These are phyloP conservation scores for Uronychia binucleata DNA, from an alignment of 73 alveolate genomes.

Conservation along the genomic window DNA sequence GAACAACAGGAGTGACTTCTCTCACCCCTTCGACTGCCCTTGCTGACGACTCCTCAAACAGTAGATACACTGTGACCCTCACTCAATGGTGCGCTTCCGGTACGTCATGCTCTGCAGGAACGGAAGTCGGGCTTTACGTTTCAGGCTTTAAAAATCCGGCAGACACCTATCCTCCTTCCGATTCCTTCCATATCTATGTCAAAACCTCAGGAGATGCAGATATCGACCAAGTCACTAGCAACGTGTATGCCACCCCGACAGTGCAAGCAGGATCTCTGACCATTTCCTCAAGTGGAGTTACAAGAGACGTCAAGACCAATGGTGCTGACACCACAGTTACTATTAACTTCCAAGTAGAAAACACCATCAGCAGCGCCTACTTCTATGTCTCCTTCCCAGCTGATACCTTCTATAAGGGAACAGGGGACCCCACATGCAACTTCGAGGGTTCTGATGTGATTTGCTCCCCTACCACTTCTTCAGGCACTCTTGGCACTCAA, in stretches of 20 bases:
- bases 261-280: conserved; percentile 54
- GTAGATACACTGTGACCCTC: conserved; percentile 25
- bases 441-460: conserved; percentile 19
- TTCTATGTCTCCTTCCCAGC: conserved; percentile 43
- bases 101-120: conserved; percentile 35
- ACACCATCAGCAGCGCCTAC: conserved; percentile 32
- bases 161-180: conserved; percentile 33
- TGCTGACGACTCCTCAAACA: conserved; percentile 13
- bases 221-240: conserved; percentile 43
- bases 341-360: conserved; percentile 18
- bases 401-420: conserved; percentile 38
- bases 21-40: conserved; percentile 21
- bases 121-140: conserved; percentile 15
- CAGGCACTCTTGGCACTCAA: conserved; percentile 25
- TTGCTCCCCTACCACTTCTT: conserved; percentile 26
- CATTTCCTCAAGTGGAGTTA: conserved; percentile 8
- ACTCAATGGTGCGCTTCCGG: conserved; percentile 62
- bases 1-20: conserved; percentile 24
- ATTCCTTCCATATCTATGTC: conserved; percentile 34
- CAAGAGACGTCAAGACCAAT: conserved; percentile 19
- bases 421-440: conserved; percentile 31
- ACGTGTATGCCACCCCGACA: conserved; percentile 44
- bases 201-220: conserved; percentile 22
- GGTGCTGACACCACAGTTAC: conserved; percentile 41
- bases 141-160: conserved; percentile 61